Evolutionary conservation across 2,329 filamentous ascomycete species (phyloP).

Genomic region (Sporothrix luriei): DNA sequence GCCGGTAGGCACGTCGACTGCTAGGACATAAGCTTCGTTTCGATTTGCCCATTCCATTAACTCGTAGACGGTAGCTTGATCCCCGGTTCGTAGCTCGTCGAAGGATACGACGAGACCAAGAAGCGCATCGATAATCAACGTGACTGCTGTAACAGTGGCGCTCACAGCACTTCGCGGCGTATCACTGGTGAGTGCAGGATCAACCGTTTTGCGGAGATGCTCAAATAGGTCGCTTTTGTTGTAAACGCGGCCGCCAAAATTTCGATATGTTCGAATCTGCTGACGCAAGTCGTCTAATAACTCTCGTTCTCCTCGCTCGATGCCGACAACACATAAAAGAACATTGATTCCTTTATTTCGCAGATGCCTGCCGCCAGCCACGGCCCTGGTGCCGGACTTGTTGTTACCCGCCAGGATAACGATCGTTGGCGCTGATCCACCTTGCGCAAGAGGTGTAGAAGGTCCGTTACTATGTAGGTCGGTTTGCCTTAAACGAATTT

Average conservation of each 20-base stretch:
- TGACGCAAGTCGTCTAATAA: slow-evolving; percentile 77
- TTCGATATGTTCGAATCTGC: slow-evolving; percentile 81
- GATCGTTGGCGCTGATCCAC: slow-evolving; percentile 46
- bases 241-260: slow-evolving; percentile 74
- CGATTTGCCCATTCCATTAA: slow-evolving; percentile 94
- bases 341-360: slow-evolving; percentile 80
- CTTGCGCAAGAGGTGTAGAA: background rate
- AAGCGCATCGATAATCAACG: slow-evolving; percentile 85
- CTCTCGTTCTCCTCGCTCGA: slow-evolving; percentile 77
- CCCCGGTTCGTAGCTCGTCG: slow-evolving; percentile 79
- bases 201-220: slow-evolving; percentile 54
- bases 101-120: slow-evolving; percentile 86
- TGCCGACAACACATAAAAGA: slow-evolving; percentile 79
- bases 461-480: background rate
- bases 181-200: slow-evolving; percentile 45
- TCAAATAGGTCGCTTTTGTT: slow-evolving; percentile 65
- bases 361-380: slow-evolving; percentile 84
- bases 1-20: slow-evolving; percentile 89
- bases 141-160: slow-evolving; percentile 64
- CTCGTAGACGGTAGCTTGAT: slow-evolving; percentile 82
- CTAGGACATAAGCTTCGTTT: slow-evolving; percentile 77
- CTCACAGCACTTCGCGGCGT: slow-evolving; percentile 48
- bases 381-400: slow-evolving; percentile 78
- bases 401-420: slow-evolving; percentile 95
- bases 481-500: slow-evolving; percentile 54